phyloP scores from a whole-genome alignment of 352 stramenopile genomes.

The Phytophthora nicotianae region DNA sequence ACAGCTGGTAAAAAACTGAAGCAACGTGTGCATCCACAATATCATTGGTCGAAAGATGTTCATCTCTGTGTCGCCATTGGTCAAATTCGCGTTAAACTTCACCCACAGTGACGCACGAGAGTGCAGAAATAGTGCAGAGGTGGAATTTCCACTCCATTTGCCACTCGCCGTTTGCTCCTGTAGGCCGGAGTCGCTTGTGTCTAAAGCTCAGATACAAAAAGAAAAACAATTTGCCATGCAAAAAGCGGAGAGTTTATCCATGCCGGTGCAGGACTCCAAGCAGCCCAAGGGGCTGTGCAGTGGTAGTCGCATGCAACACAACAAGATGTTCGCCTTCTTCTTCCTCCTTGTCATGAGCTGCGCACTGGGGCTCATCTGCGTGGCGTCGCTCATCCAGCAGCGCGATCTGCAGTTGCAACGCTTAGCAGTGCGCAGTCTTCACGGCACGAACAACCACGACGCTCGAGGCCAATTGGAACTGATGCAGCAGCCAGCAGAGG shows the following conservation, averaged over 20 bases:
- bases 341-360: constrained; percentile 60
- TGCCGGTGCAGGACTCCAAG: not conserved
- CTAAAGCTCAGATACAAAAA: not conserved
- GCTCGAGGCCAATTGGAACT: constrained; percentile 25
- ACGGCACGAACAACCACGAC: constrained; percentile 8
- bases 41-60: constrained; percentile 4
- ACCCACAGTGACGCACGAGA: constrained; percentile 4
- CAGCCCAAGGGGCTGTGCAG: constrained; percentile 3
- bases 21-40: constrained; percentile 5
- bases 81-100: constrained; percentile 1
- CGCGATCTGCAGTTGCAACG: constrained; percentile 40
- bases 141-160: constrained; percentile 24
- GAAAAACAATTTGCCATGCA: constrained; percentile 12
- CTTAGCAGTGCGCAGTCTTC: constrained; percentile 27
- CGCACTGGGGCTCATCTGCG: constrained; percentile 55
- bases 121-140: constrained; percentile 5
- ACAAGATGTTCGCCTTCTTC: constrained; percentile 42
- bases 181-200: constrained; percentile 1
- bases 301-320: constrained; percentile 28
- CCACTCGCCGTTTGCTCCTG: constrained; percentile 15
- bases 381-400: constrained; percentile 62
- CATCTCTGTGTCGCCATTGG: not conserved
- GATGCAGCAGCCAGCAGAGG: constrained; percentile 22
- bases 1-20: constrained; percentile 34
- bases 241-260: not conserved